phyloP scores from a whole-genome alignment of 179 eudicot genomes.

The Silene vulgaris region DNA sequence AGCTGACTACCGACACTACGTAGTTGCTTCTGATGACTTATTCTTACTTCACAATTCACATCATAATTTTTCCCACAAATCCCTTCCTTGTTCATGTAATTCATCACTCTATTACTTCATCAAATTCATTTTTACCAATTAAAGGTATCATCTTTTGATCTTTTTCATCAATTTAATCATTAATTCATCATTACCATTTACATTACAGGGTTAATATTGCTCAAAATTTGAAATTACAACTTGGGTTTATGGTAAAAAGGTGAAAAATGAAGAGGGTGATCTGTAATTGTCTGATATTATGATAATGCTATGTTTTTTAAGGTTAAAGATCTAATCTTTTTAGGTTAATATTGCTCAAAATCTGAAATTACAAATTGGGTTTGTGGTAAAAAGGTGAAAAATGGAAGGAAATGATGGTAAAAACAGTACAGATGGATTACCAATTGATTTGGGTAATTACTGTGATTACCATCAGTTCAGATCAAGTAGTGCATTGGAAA shows the following conservation, averaged over 20 bases:
- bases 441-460: constrained; percentile 23
- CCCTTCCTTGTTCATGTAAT: constrained; percentile 11
- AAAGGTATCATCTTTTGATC: constrained; percentile 13
- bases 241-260: constrained; percentile 1
- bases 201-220: background rate
- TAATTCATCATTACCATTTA: background rate
- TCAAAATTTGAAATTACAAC: background rate
- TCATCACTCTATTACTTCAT: background rate
- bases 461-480: constrained; percentile 43
- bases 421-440: constrained; percentile 23
- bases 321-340: constrained; percentile 20
- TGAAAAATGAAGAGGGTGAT: constrained; percentile 20
- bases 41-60: background rate
- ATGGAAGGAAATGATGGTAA: constrained; percentile 26
- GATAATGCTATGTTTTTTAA: background rate
- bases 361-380: background rate
- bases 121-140: background rate
- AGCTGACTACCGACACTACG: no score
- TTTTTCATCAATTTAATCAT: background rate
- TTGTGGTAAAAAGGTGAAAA: constrained; percentile 13
- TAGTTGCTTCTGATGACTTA: background rate
- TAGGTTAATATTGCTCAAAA: background rate
- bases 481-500: constrained; percentile 67
- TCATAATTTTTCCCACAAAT: constrained; percentile 18
- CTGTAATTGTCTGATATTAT: background rate